Percentiles rank a stretch among this genome's conserved stretches.
Evolutionary conservation across 768 basidiomycete genomes (phyloP).

Genomic region (Lentinula lateritia): DNA sequence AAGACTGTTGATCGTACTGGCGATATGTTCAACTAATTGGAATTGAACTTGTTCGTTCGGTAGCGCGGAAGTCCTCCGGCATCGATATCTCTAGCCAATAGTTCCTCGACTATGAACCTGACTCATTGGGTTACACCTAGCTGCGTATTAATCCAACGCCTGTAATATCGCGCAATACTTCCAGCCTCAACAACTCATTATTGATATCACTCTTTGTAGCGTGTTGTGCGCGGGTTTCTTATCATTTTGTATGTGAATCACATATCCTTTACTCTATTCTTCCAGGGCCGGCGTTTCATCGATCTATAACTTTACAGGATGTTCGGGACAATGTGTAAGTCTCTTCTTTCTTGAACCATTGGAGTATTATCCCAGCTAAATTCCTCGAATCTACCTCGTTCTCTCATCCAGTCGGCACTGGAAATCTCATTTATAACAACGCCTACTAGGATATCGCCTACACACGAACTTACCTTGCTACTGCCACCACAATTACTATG

Average conservation of each 20-base stretch:
- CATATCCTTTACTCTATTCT: no score
- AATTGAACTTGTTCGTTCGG: no score
- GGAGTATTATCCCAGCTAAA: no score
- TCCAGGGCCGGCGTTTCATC: neutral
- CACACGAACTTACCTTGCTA: slow-evolving; percentile 46
- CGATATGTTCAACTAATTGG: neutral
- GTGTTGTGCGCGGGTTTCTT: slow-evolving; percentile 27
- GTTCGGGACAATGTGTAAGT: slow-evolving; percentile 41
- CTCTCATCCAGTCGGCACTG: slow-evolving; percentile 37
- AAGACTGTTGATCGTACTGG: neutral
- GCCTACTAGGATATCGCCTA: slow-evolving; percentile 62
- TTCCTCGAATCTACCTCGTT: neutral
- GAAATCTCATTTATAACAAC: slow-evolving; percentile 41
- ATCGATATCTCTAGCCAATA: slow-evolving; percentile 13
- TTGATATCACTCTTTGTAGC: slow-evolving; percentile 54
- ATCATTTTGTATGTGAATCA: neutral
- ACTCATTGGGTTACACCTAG: slow-evolving; percentile 40
- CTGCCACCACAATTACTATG: neutral
- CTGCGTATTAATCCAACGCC: slow-evolving; percentile 30
- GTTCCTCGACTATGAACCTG: slow-evolving; percentile 13
- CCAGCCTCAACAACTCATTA: slow-evolving; percentile 41
- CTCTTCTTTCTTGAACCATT: neutral
- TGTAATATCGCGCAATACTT: slow-evolving; percentile 44
- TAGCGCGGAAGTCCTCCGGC: slow-evolving; percentile 7
- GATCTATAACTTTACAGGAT: slow-evolving; percentile 23